These are phyloP conservation scores for Lycium barbarum DNA, from an alignment of 257 asterid genomes.

Conservation along the genomic window DNA sequence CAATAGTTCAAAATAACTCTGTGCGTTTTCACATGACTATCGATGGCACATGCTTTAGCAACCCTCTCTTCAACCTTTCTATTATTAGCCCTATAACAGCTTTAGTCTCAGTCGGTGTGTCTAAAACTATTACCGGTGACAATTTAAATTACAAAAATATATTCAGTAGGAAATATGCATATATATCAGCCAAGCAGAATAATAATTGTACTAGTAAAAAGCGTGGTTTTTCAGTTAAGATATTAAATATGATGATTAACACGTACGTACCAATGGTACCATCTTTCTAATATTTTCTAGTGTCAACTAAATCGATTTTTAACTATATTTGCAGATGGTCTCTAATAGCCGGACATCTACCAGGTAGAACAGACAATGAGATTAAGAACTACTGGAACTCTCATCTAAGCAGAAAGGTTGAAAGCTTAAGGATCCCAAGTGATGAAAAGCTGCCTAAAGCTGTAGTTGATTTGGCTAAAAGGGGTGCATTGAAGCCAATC, in stretches of 20 bases:
- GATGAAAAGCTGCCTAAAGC: constrained; percentile 37
- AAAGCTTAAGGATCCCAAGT: constrained; percentile 47
- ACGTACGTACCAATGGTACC: background rate
- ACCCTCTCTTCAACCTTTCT: background rate
- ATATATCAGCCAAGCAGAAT: background rate
- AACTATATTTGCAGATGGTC: constrained; percentile 67
- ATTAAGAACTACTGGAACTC: constrained; percentile 92
- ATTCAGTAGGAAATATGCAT: background rate
- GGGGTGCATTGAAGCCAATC: constrained; percentile 7
- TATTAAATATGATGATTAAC: background rate
- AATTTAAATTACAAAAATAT: background rate
- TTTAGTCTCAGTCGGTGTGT: background rate
- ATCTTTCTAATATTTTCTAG: background rate
- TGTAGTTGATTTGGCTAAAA: constrained; percentile 30
- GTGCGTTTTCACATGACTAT: background rate
- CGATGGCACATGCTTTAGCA: background rate
- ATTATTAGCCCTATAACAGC: background rate
- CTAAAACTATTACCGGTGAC: background rate
- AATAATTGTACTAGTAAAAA: background rate
- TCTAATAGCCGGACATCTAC: constrained; percentile 69
- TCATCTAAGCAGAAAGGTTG: constrained; percentile 68
- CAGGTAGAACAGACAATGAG: constrained; percentile 99
- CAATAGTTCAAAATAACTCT: background rate
- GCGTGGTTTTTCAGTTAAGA: background rate
- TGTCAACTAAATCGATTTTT: background rate